Base-by-base conservation (phyloP, 140 eudicot genomes). In the Flaveria floridana region DNA sequence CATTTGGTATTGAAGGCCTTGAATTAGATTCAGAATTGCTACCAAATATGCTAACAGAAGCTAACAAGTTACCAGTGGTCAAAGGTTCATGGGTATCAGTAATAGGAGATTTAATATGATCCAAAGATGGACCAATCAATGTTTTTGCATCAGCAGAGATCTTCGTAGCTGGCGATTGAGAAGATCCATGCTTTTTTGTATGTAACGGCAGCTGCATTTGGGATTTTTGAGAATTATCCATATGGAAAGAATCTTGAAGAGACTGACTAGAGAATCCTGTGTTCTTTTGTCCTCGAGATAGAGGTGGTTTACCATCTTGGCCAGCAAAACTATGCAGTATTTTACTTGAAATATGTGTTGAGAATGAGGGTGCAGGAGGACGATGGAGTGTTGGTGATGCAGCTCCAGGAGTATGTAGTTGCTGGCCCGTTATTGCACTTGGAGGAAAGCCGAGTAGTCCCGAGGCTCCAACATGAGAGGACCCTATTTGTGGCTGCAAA, bases 301-400 rank as follows among this genome's bases (percentile, higher is more conserved):
- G 83, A 83, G 85, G 71, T 41, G 71, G 58, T 85, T 85, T 85
- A 7, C 83, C 71, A 77, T 86, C 96, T 14, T 83, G 84, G 73
- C 41, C 76, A 41, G 73, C 64, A 65, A 53, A 65, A 76, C 55
- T 47, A 39, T 79, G 77, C 34, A 19, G 67, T 16, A 39, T 46
- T 81, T 73, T 86, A 72, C 64, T 79, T 78, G 81, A 64, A 70
- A 71, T 73, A 21, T 73, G 70, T 16, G 64, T 25, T 20, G 81
- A 68, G 59, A 62, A 10, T 16, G 82, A 59, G 65, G 89, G 82
- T 70, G 86, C 67, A 3, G 89, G 80, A 56, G 87, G 86, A 26
- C 67, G 82, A 46, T 82, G 89, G 55, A 66, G 75, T 72, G 87
- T 64, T 11, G 86, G 77, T 72, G 84, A 76, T 26, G 79, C 65